phyloP scores from a whole-genome alignment of 495 filamentous ascomycete species.

The Choiromyces venosus region DNA sequence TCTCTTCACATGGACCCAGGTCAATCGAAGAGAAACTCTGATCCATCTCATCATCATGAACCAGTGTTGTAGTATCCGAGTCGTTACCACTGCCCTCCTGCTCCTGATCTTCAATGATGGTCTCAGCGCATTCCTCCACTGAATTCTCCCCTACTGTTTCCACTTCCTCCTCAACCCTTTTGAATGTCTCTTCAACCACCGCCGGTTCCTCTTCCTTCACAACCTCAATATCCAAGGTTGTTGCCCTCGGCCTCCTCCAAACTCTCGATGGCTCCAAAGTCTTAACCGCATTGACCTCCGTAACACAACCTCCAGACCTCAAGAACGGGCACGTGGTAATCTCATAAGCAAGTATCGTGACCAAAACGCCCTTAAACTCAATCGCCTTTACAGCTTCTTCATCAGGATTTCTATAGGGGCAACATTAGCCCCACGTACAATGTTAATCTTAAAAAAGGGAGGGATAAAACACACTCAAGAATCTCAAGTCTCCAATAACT shows the following conservation, averaged over 20 bases:
- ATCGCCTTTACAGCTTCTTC: slow-evolving; percentile 26
- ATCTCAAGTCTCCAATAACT: slow-evolving; percentile 43
- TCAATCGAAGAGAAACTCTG: neutral
- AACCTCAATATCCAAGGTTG: slow-evolving; percentile 16
- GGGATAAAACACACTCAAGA: slow-evolving; percentile 30
- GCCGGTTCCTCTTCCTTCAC: slow-evolving; percentile 12
- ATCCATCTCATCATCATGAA: slow-evolving; percentile 6
- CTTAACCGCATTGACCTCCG: slow-evolving; percentile 23
- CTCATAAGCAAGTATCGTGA: slow-evolving; percentile 38
- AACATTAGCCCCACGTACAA: slow-evolving; percentile 18
- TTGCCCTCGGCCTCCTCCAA: slow-evolving; percentile 34
- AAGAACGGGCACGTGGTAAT: slow-evolving; percentile 36
- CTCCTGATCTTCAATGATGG: slow-evolving; percentile 6
- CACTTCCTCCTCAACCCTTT: slow-evolving; percentile 3
- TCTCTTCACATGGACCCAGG: neutral
- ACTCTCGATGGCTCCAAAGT: slow-evolving; percentile 33
- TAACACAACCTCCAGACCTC: slow-evolving; percentile 22
- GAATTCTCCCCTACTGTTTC: slow-evolving; percentile 11
- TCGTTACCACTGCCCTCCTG: slow-evolving; percentile 9
- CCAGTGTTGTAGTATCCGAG: slow-evolving; percentile 8
- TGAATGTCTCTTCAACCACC: neutral
- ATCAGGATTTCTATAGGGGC: slow-evolving; percentile 1
- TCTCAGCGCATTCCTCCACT: slow-evolving; percentile 9
- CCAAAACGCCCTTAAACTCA: slow-evolving; percentile 33
- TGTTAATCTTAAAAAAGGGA: slow-evolving; percentile 8